Evolutionary conservation across 2,329 filamentous ascomycete species (phyloP), one percentile per base, ranked within the genome.

Genomic region (Cladosporium sphaerospermum): DNA sequence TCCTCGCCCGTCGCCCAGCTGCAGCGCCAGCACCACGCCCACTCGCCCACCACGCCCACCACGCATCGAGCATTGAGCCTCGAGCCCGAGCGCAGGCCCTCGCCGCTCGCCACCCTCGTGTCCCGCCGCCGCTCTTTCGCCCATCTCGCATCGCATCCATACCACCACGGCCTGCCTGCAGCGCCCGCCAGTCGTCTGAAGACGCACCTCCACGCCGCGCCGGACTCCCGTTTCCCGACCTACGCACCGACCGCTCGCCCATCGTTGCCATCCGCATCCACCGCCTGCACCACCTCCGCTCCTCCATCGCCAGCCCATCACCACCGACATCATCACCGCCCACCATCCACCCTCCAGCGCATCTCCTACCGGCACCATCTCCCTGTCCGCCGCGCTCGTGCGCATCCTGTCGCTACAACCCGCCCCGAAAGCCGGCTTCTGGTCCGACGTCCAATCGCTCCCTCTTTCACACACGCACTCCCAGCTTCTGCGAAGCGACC

Each of bases 391-490:
- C 23, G 40, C 39, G 37, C 9, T 33, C 50, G 28, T 43, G 31
- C 50, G 16, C 44, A 44, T 9, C 23, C 45, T 49, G 50, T 53
- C 43, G 50, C 28, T 34, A 39, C 28, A 53, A 14, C 14, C 9
- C 45, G 31, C 37, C 36, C 46, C 56, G 47, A 41, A 43, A 52
- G 60, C 57, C 60, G 63, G 62, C 61, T 58, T 64, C 55, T 55
- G 52, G 56, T 61, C 61, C 62, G 60, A 56, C 60, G 62, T 65
- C 59, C 64, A 58, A 53, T 66, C 64, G 62, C 62, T 65, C 53
- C 56, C 52, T 33, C 41, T 54, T 47, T 53, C 39, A 13, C 13
- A 39, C 10, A 46, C 45, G 45, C 43, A 36, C 52, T 34, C 46
- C 55, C 56, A 61, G 51, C 61, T 59, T 62, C 59, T 60, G 60